phyloP scores from a whole-genome alignment of 129 eudicot genomes.

The Deinandra increscens region DNA sequence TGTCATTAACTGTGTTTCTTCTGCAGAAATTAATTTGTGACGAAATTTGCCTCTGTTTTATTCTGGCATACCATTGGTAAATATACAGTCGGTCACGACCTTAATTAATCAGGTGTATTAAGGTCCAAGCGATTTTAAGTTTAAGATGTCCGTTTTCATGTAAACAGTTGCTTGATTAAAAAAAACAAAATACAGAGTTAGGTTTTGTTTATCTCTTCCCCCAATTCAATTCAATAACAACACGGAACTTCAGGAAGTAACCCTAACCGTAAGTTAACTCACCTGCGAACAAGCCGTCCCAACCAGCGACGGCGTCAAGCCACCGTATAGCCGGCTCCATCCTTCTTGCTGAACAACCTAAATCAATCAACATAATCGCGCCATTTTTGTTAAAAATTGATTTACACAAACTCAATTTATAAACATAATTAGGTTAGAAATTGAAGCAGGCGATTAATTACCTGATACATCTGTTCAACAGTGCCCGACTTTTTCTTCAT shows the following conservation, averaged over 20 bases:
- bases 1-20: not conserved
- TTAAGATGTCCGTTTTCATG: no score
- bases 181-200: not conserved
- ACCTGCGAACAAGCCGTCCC: conserved; percentile 98
- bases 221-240: not conserved
- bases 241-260: not conserved
- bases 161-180: no score
- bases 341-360: conserved; percentile 93
- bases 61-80: not conserved
- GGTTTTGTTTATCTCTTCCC: conserved; percentile 13
- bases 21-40: not conserved
- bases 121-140: no score
- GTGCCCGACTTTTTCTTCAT: conserved; percentile 58
- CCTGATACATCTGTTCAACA: conserved; percentile 74
- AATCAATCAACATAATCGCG: conserved; percentile 21
- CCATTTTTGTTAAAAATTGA: not conserved
- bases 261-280: conserved; percentile 23
- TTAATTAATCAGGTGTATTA: no score
- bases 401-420: not conserved
- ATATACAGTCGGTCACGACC: no score
- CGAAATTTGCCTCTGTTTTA: not conserved
- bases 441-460: conserved; percentile 2
- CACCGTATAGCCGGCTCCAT: conserved; percentile 78
- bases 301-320: conserved; percentile 77
- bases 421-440: not conserved